Conservation (phyloP, 2,329 filamentous ascomycete genomes). For the Aspergillus sclerotialis region DNA sequence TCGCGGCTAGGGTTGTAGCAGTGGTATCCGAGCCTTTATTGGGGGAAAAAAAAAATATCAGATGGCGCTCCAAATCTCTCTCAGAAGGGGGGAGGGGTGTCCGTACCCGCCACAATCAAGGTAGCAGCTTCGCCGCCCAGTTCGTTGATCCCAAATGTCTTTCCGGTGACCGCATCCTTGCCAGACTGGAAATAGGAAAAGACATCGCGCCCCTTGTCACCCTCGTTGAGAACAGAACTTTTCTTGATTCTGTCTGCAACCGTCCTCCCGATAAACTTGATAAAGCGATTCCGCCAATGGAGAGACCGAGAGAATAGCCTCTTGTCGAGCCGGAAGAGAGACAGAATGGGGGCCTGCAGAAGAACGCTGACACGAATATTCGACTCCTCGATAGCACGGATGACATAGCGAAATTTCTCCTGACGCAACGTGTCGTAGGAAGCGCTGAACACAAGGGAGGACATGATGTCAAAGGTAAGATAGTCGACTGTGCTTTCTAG, state of each 20-base stretch:
- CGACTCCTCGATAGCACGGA: slow-evolving; percentile 4
- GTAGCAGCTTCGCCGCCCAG: slow-evolving; percentile 3
- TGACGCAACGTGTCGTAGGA: slow-evolving; percentile 25
- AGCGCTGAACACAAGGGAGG: slow-evolving; percentile 25
- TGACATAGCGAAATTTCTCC: slow-evolving; percentile 18
- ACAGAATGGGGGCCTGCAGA: slow-evolving; percentile 2
- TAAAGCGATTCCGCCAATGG: background rate
- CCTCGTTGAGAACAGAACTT: background rate
- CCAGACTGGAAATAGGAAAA: slow-evolving; percentile 6
- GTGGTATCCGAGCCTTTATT: slow-evolving; percentile 21
- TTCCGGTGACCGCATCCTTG: too few relatives aligned
- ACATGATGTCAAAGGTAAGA: slow-evolving; percentile 27
- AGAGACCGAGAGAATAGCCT: slow-evolving; percentile 2
- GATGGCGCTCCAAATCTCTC: too few relatives aligned
- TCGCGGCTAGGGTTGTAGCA: slow-evolving; percentile 9
- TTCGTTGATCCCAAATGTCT: too few relatives aligned
- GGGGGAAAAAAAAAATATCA: slow-evolving; percentile 4
- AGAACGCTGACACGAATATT: background rate
- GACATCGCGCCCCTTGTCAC: background rate
- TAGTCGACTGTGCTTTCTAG: too few relatives aligned
- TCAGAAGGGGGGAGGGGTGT: too few relatives aligned
- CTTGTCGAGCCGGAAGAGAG: slow-evolving; percentile 4
- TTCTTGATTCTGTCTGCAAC: too few relatives aligned
- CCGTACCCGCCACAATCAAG: slow-evolving; percentile 5
- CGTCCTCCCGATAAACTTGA: background rate